Percentiles rank a stretch among this genome's conserved stretches.
These are phyloP conservation scores for Suillus occidentalis DNA, from an alignment of 768 basidiomycete species.

Conservation along the genomic window DNA sequence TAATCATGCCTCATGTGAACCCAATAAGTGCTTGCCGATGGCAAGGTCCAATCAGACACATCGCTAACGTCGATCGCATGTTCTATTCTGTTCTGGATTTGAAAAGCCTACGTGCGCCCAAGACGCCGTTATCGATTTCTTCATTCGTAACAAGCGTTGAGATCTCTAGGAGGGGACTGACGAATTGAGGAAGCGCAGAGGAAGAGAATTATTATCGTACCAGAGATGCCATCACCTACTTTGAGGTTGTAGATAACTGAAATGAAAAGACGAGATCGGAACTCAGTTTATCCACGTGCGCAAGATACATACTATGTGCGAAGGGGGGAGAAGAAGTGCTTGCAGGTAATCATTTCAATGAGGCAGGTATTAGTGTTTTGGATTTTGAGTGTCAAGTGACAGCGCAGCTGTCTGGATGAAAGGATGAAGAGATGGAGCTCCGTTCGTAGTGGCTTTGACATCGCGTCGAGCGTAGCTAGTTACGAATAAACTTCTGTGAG, in stretches of 20 bases:
- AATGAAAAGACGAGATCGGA: background rate
- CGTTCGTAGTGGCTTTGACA: background rate
- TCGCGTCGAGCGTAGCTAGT: background rate
- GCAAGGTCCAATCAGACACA: background rate
- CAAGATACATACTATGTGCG: background rate
- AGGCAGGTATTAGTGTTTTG: background rate
- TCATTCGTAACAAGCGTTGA: background rate
- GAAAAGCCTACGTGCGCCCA: background rate
- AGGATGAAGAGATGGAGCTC: constrained; percentile 1
- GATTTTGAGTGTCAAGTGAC: background rate
- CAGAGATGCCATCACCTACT: background rate
- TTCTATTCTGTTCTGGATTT: background rate
- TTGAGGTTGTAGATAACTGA: background rate
- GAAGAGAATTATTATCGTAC: background rate
- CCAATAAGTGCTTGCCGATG: background rate
- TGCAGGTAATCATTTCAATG: background rate
- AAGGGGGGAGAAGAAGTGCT: background rate
- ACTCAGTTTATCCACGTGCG: background rate
- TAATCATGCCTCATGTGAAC: background rate
- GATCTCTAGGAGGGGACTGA: background rate
- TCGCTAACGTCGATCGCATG: background rate
- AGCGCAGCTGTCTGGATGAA: background rate
- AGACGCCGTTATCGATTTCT: background rate
- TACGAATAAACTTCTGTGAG: background rate
- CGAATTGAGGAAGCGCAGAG: background rate